A percentile compares a stretch with the other conserved stretches of the same genome.
phyloP scores from a whole-genome alignment of 352 stramenopile genomes.

The Phytophthora hybrid region DNA sequence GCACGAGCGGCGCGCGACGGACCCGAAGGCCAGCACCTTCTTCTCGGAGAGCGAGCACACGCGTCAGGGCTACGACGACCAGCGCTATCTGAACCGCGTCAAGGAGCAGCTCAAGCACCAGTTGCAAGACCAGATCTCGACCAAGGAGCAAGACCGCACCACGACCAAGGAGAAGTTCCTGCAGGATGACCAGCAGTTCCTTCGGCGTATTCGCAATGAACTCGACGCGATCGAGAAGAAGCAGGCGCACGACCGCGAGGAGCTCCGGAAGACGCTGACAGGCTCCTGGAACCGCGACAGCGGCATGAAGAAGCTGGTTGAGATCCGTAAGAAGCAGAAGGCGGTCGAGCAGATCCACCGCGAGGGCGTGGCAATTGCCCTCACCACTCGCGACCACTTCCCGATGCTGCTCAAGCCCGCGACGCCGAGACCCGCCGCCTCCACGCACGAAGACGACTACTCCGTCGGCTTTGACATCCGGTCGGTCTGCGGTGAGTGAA shows the following conservation, averaged over 20 bases:
- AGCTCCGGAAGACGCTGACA: conserved; percentile 64
- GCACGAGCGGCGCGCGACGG: conserved; percentile 39
- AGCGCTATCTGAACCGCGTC: conserved; percentile 46
- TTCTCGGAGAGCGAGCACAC: conserved; percentile 66
- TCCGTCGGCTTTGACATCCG: conserved; percentile 83
- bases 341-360: conserved; percentile 54
- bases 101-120: conserved; percentile 67
- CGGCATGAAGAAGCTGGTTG: conserved; percentile 71
- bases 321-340: conserved; percentile 68
- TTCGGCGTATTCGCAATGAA: conserved; percentile 62
- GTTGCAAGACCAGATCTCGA: conserved; percentile 65
- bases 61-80: conserved; percentile 60
- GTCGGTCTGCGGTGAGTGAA: conserved; percentile 53
- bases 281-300: conserved; percentile 71
- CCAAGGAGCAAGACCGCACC: conserved; percentile 58
- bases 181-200: conserved; percentile 64
- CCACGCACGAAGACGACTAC: conserved; percentile 52
- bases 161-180: conserved; percentile 50
- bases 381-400: conserved; percentile 30
- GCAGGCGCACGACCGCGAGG: conserved; percentile 57
- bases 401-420: conserved; percentile 38
- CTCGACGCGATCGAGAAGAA: conserved; percentile 74
- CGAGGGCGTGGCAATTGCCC: conserved; percentile 6
- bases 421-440: conserved; percentile 26
- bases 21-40: conserved; percentile 63